phyloP scores from a whole-genome alignment of 495 filamentous ascomycete genomes.

The Collariella sp. region DNA sequence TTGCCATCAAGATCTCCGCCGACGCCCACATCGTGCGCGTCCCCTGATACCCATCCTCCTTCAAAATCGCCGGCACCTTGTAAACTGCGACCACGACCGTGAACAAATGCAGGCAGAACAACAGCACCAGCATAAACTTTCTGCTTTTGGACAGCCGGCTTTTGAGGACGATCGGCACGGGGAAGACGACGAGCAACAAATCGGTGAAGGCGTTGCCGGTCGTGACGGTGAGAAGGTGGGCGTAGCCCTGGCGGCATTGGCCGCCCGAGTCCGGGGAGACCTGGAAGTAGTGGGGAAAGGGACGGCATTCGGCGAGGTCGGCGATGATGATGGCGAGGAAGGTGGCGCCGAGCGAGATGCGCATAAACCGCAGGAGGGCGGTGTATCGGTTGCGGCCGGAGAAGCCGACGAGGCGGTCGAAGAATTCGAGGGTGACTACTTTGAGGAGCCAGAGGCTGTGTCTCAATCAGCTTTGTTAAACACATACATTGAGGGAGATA shows the following conservation, averaged over 20 bases:
- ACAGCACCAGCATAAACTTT: conserved; percentile 52
- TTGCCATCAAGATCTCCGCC: conserved; percentile 65
- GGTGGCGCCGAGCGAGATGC: conserved; percentile 61
- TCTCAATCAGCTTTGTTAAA: background rate
- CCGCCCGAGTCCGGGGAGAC: conserved; percentile 79
- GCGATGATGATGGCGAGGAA: conserved; percentile 70
- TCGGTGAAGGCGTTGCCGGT: conserved; percentile 76
- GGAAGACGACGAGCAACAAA: conserved; percentile 75
- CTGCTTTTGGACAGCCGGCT: conserved; percentile 56
- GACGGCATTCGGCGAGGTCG: conserved; percentile 75
- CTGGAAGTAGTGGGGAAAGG: conserved; percentile 80
- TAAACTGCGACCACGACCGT: conserved; percentile 65
- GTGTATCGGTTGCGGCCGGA: conserved; percentile 62
- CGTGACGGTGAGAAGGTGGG: conserved; percentile 73
- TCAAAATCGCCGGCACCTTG: conserved; percentile 62
- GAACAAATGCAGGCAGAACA: conserved; percentile 70
- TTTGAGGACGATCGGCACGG: conserved; percentile 72
- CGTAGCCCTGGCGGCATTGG: conserved; percentile 71
- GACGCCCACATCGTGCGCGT: conserved; percentile 68
- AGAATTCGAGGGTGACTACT: conserved; percentile 77
- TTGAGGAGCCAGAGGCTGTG: conserved; percentile 84
- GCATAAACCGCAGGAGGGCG: conserved; percentile 55
- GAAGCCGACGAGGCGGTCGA: conserved; percentile 59
- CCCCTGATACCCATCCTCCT: conserved; percentile 53
- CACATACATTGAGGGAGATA: background rate